Evolutionary conservation across 2,329 filamentous ascomycete genomes (phyloP).

Genomic region (Fusarium lateritium): DNA sequence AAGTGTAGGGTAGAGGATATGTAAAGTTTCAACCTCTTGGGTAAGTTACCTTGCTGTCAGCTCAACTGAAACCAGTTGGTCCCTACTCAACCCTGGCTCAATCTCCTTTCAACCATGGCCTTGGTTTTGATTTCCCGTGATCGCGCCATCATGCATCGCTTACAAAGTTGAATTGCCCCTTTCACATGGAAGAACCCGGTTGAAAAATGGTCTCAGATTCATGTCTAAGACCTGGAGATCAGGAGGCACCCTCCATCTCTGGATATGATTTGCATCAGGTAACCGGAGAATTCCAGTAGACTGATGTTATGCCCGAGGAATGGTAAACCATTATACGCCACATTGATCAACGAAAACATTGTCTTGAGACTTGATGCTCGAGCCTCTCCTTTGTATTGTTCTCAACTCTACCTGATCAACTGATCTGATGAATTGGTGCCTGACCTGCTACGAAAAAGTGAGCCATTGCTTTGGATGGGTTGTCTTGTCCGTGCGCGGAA

Average conservation of each 20-base stretch:
- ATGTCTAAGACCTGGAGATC: slow-evolving; percentile 30
- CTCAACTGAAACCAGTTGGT: slow-evolving; percentile 26
- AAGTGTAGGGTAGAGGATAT: slow-evolving; percentile 9
- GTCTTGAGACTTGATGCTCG: not conserved
- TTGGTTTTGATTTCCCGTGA: slow-evolving; percentile 19
- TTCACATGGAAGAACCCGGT: slow-evolving; percentile 27
- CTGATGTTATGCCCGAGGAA: not conserved
- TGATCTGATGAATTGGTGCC: too few relatives aligned
- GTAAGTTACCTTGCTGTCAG: slow-evolving; percentile 1
- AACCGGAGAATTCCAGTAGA: slow-evolving; percentile 9
- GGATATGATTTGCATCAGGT: not conserved
- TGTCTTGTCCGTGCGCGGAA: slow-evolving; percentile 43
- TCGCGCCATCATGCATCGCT: slow-evolving; percentile 33
- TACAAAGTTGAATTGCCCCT: slow-evolving; percentile 11
- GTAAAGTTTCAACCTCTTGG: not conserved
- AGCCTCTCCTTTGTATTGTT: slow-evolving; percentile 2
- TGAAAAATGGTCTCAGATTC: slow-evolving; percentile 30
- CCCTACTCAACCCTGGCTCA: slow-evolving; percentile 14
- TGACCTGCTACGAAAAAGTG: slow-evolving; percentile 8
- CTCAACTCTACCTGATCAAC: slow-evolving; percentile 5
- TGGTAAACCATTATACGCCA: not conserved
- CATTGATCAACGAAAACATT: not conserved
- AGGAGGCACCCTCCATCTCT: not conserved
- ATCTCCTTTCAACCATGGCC: slow-evolving; percentile 19
- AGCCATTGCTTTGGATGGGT: slow-evolving; percentile 8